Base-by-base conservation (phyloP, 2,329 filamentous ascomycete species). In the Coniochaeta pulveracea region DNA sequence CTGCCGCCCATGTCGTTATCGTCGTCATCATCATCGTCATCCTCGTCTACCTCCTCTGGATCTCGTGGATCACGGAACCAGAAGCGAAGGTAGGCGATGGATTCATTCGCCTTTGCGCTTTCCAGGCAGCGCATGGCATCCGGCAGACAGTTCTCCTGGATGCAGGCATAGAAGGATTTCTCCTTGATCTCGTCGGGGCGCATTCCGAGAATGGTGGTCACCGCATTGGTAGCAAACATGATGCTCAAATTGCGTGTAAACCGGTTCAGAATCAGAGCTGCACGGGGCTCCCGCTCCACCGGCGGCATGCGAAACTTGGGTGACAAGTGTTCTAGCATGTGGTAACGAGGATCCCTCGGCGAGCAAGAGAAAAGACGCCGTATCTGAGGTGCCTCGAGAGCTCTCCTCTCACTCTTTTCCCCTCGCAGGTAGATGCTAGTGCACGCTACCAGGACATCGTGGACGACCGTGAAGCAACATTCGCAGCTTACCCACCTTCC, bases 401-500 rank as follows among this genome's bases (percentile, higher is more conserved):
- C 83, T 44, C 85, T 74, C 47, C 80, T 78, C 48, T 85, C 70
- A 46, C 80, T 88, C 49, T 73, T 80, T 40, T 68, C 66, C 16
- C 77, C 76, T 34, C 67, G 63, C 34, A 68, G 66, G 51, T 91
- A 93, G 41, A 91, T 71, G 48, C 80, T 86, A 10, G 79, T 89
- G 49, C 82, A 86, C 25, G 83, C 84, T 31, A 93, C 83, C 55
- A 93, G 64, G 15, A 91, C 83, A 66, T 93, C 80, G 54, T 93
- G 82, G 26, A 93, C 85, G 26, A 93, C 68, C 5, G 85, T 91
- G 52, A 93, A 93, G 54, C 85, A 86, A 56, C 84, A 91, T 57
- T 93, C 85, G 57, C 84, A 91, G 40, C 73, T 76, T 24, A 89
- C 62, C 76, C 80, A 93, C 34, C 69, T 62, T 11, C 80, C 82